A percentile compares a stretch with the other conserved stretches of the same genome.
These are phyloP conservation scores for Vachellia collinsii DNA, from an alignment of 306 rosid species.

Conservation along the genomic window DNA sequence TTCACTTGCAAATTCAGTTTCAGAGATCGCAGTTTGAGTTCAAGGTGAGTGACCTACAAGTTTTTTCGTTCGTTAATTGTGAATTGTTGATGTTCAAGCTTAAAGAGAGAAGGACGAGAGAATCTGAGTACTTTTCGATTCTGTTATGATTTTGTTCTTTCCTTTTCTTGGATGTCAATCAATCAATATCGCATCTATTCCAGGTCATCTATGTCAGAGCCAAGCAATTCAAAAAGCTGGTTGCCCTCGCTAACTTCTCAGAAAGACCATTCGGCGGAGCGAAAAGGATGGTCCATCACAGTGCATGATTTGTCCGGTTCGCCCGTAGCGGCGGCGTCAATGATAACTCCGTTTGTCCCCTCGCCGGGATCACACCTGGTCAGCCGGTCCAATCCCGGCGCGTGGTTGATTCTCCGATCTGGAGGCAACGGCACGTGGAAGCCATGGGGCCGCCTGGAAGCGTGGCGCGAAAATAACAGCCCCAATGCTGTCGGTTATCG, in stretches of 20 bases:
- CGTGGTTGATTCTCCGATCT: constrained; percentile 55
- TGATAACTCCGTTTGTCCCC: constrained; percentile 49
- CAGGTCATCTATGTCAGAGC: neutral
- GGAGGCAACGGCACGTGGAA: constrained; percentile 57
- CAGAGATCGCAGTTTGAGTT: constrained; percentile 40
- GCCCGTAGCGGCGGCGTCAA: constrained; percentile 45
- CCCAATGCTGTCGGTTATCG: constrained; percentile 48
- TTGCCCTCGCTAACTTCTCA: constrained; percentile 6
- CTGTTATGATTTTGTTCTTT: neutral
- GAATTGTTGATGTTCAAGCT: neutral
- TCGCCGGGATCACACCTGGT: constrained; percentile 57
- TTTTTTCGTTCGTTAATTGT: no score
- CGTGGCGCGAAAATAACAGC: constrained; percentile 46
- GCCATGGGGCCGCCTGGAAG: constrained; percentile 58
- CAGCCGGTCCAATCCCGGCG: constrained; percentile 50
- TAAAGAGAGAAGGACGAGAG: neutral
- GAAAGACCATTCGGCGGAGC: constrained; percentile 33
- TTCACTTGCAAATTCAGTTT: constrained; percentile 58
- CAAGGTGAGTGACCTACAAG: neutral
- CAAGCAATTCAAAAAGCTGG: constrained; percentile 15
- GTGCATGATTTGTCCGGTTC: constrained; percentile 54
- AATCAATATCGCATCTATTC: neutral
- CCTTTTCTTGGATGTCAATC: neutral
- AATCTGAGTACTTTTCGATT: neutral
- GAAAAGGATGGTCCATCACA: constrained; percentile 58